Conservation (phyloP, 2,329 filamentous ascomycete genomes). For the Alternaria viburni region DNA sequence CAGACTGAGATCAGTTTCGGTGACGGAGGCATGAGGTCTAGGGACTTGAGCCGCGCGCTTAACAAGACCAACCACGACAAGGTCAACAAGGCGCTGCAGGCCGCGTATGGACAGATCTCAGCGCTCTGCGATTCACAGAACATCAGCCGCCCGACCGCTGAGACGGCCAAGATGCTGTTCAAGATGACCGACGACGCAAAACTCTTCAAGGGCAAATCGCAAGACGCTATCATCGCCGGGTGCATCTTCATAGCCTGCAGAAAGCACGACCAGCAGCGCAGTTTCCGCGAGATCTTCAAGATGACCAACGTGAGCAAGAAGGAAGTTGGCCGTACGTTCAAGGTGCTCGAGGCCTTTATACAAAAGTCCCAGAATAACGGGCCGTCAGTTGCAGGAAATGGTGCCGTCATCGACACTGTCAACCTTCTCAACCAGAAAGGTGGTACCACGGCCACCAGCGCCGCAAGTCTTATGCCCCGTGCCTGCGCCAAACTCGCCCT, state of each 20-base stretch:
- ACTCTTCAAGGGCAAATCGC: slow-evolving; percentile 92
- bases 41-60: slow-evolving; percentile 82
- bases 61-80: slow-evolving; percentile 84
- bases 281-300: slow-evolving; percentile 92
- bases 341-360: slow-evolving; percentile 86
- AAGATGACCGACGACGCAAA: slow-evolving; percentile 93
- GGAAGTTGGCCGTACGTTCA: slow-evolving; percentile 96
- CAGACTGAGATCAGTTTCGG: slow-evolving; percentile 87
- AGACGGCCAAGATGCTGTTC: slow-evolving; percentile 93
- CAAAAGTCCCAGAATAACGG: slow-evolving; percentile 62
- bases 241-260: slow-evolving; percentile 98
- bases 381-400: slow-evolving; percentile 38
- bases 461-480: slow-evolving; percentile 83
- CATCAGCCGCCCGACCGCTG: slow-evolving; percentile 80
- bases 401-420: slow-evolving; percentile 58
- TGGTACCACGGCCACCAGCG: slow-evolving; percentile 76
- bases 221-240: slow-evolving; percentile 91
- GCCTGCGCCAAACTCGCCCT: slow-evolving; percentile 86
- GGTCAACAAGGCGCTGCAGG: slow-evolving; percentile 77
- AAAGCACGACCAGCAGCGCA: slow-evolving; percentile 83
- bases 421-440: slow-evolving; percentile 62
- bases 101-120: slow-evolving; percentile 87
- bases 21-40: slow-evolving; percentile 72
- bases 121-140: slow-evolving; percentile 72
- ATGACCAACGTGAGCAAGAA: slow-evolving; percentile 95